Evolutionary conservation across 495 filamentous ascomycete species (phyloP).

Genomic region (Neurospora cerealis): DNA sequence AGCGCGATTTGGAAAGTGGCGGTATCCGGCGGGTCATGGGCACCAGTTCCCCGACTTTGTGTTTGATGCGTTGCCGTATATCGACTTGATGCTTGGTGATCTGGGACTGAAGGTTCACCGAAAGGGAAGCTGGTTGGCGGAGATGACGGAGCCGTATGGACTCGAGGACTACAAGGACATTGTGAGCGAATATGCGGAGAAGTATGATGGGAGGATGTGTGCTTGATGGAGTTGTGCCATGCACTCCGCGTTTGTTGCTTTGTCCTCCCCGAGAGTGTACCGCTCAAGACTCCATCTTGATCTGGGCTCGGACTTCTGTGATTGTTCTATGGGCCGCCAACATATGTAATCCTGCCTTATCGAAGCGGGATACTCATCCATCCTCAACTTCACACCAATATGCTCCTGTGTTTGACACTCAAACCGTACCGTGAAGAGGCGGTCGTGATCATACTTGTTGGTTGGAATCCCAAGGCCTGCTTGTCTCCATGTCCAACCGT

Average conservation of each 20-base stretch:
- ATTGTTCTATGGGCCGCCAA: neutral
- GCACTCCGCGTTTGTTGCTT: neutral
- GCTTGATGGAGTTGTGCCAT: neutral
- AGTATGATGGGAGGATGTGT: neutral
- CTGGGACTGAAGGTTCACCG: conserved; percentile 43
- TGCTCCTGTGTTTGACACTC: neutral
- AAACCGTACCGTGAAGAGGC: neutral
- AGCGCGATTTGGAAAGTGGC: conserved; percentile 58
- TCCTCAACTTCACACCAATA: neutral
- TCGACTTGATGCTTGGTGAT: conserved; percentile 61
- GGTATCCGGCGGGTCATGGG: conserved; percentile 57
- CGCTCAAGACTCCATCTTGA: neutral
- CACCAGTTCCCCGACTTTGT: conserved; percentile 58
- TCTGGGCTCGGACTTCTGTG: neutral
- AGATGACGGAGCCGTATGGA: conserved; percentile 47
- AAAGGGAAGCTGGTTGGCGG: conserved; percentile 36
- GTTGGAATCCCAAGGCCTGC: neutral
- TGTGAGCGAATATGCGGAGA: conserved; percentile 43
- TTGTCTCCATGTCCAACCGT: neutral
- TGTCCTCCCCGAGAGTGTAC: neutral
- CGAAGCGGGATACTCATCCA: neutral
- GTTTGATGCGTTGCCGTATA: conserved; percentile 69
- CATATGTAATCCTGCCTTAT: neutral
- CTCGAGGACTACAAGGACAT: conserved; percentile 52
- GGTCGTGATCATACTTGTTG: neutral